These are phyloP conservation scores for Aureobasidium pullulans DNA, from an alignment of 2,329 filamentous ascomycete species.

Conservation along the genomic window DNA sequence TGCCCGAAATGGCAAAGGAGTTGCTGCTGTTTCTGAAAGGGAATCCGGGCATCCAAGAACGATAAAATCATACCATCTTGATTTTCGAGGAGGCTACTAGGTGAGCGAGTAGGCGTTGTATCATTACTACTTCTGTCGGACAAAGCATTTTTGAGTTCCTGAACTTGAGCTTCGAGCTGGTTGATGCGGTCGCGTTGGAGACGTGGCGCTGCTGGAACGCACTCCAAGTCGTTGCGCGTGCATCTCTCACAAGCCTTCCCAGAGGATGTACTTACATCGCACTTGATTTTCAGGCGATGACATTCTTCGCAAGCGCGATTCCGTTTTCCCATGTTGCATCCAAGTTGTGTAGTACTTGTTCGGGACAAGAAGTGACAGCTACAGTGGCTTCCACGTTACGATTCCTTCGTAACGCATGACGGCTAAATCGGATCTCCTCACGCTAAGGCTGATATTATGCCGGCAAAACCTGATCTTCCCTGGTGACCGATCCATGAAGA, in stretches of 20 bases:
- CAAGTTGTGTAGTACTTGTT: not conserved
- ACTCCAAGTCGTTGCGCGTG: constrained; percentile 22
- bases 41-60: not conserved
- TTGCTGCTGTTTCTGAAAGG: not conserved
- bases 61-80: not conserved
- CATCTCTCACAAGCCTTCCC: constrained; percentile 22
- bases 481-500: not conserved
- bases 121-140: not conserved
- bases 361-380: not conserved
- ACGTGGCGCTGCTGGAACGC: constrained; percentile 21
- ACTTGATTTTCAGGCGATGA: constrained; percentile 24
- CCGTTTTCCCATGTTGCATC: constrained; percentile 13
- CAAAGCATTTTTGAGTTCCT: not conserved
- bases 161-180: constrained; percentile 25
- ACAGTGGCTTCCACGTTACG: not conserved
- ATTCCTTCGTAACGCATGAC: not conserved
- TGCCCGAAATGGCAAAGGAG: not conserved
- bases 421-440: not conserved
- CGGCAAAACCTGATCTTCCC: not conserved
- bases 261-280: constrained; percentile 18
- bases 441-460: too few relatives aligned
- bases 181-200: constrained; percentile 21
- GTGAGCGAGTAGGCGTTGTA: not conserved
- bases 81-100: not conserved
- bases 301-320: constrained; percentile 21